A percentile compares a stretch with the other conserved stretches of the same genome.
Conservation (phyloP, 306 rosid genomes). For the Acacia crassicarpa region DNA sequence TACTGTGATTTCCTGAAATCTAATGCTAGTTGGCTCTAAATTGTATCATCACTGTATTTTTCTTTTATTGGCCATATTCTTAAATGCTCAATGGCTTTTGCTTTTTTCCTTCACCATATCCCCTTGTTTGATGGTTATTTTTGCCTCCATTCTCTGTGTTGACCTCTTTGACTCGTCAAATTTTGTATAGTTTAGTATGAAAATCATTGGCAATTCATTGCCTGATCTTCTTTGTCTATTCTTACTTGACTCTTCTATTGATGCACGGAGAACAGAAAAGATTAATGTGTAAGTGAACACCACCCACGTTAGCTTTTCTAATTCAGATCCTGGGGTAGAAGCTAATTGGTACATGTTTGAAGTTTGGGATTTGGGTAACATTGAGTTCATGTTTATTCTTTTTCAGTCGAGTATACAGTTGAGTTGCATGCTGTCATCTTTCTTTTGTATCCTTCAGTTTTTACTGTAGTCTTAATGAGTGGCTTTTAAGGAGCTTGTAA, state of each 20-base stretch:
- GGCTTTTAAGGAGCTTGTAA: not conserved
- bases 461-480: not conserved
- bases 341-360: not conserved
- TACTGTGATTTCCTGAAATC: not conserved
- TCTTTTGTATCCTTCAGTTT: not conserved
- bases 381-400: not conserved
- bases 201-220: not conserved
- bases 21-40: not conserved
- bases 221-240: not conserved
- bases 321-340: not conserved
- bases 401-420: not conserved
- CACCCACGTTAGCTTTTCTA: not conserved
- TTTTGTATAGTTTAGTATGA: not conserved
- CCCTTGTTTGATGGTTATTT: not conserved
- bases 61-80: not conserved
- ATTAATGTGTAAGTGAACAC: not conserved
- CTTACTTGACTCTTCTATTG: not conserved
- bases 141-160: not conserved
- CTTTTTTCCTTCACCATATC: not conserved
- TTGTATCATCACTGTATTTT: not conserved
- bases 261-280: not conserved
- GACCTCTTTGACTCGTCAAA: not conserved
- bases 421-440: not conserved
- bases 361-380: not conserved
- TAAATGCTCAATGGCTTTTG: not conserved